A percentile compares a stretch with the other conserved stretches of the same genome.
phyloP scores from a whole-genome alignment of 1,139 yeast genomes.

The Hansenula sp. region DNA sequence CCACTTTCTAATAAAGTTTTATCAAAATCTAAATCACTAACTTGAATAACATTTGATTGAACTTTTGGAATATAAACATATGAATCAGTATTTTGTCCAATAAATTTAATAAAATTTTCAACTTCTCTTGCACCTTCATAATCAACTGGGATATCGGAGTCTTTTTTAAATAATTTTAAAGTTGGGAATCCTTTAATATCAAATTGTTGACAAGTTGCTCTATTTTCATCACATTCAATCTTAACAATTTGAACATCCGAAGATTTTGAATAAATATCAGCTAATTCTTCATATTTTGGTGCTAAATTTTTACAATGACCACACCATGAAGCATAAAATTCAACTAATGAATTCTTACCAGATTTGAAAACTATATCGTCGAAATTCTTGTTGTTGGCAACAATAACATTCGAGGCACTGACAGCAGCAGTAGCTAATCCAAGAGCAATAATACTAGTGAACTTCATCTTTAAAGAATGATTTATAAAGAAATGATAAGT shows the following conservation, averaged over 20 bases:
- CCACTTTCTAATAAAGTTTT: conserved; percentile 17
- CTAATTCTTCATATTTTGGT: conserved; percentile 85
- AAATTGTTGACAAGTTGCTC: conserved; percentile 73
- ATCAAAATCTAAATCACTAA: conserved; percentile 22
- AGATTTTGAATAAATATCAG: conserved; percentile 46
- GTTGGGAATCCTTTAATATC: conserved; percentile 93
- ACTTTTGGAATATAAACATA: conserved; percentile 35
- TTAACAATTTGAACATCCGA: conserved; percentile 72
- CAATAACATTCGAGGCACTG: conserved; percentile 32
- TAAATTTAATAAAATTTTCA: conserved; percentile 64
- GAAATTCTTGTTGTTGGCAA: conserved; percentile 44
- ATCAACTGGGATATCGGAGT: conserved; percentile 61
- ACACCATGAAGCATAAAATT: conserved; percentile 99
- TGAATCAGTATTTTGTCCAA: conserved; percentile 56
- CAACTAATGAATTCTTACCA: conserved; percentile 63
- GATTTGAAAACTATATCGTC: conserved; percentile 49
- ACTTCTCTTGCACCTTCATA: conserved; percentile 71
- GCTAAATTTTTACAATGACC: conserved; percentile 96
- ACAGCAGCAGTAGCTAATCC: conserved; percentile 1
- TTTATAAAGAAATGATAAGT: too few relatives aligned
- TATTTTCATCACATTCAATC: conserved; percentile 86
- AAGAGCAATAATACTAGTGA: not conserved
- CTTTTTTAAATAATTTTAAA: conserved; percentile 81
- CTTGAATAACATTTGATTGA: conserved; percentile 20
- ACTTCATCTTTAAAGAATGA: not conserved